These are phyloP conservation scores for Petasospora rhodanensis DNA, from an alignment of 1,139 yeast species.

Conservation along the genomic window DNA sequence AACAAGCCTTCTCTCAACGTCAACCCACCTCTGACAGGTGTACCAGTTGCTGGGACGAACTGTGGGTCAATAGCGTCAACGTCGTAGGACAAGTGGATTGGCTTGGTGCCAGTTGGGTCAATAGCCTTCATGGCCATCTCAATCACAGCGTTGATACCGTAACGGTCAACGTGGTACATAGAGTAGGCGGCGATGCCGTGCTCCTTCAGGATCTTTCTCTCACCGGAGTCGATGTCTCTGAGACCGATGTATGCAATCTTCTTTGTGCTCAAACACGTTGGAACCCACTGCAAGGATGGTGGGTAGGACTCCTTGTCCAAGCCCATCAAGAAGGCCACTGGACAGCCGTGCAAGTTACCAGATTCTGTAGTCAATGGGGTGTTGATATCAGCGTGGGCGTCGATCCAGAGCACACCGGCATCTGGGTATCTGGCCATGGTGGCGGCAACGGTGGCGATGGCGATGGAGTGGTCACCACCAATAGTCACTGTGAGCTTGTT, in stretches of 20 bases:
- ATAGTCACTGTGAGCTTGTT: constrained; percentile 73
- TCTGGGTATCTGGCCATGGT: constrained; percentile 77
- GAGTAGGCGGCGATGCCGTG: constrained; percentile 80
- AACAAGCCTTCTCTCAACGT: constrained; percentile 92
- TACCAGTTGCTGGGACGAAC: constrained; percentile 95
- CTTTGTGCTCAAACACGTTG: constrained; percentile 57
- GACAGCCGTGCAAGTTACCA: constrained; percentile 96
- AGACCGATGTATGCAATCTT: constrained; percentile 91
- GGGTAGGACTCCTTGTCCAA: constrained; percentile 54
- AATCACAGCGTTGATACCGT: constrained; percentile 86
- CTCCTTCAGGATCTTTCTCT: constrained; percentile 67
- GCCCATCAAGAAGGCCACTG: constrained; percentile 87
- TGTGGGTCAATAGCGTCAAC: constrained; percentile 96
- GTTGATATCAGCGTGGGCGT: constrained; percentile 97
- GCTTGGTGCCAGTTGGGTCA: constrained; percentile 68
- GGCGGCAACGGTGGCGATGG: constrained; percentile 89
- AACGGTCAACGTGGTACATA: constrained; percentile 94
- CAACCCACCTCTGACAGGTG: constrained; percentile 95
- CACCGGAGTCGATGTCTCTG: constrained; percentile 88
- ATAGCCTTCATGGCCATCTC: constrained; percentile 84
- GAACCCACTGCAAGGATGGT: constrained; percentile 76
- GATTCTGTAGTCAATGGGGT: constrained; percentile 82
- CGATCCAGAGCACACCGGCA: constrained; percentile 92
- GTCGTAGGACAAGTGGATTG: constrained; percentile 89
- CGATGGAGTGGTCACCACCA: constrained; percentile 97